Conservation (phyloP, 2,329 filamentous ascomycete species). For the Pseudopithomyces chartarum region DNA sequence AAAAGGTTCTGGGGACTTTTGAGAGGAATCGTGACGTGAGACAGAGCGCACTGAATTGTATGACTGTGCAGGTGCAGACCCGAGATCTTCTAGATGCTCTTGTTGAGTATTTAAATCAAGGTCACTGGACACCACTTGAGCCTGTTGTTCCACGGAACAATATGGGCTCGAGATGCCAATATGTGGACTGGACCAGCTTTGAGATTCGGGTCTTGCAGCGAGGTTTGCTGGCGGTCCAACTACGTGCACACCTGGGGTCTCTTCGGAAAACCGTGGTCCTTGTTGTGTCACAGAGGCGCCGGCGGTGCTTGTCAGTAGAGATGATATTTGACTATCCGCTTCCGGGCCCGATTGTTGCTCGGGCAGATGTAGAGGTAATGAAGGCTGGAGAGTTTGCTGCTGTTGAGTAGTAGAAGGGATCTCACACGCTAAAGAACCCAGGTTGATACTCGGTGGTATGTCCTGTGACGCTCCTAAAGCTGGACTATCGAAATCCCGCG, state of each 20-base stretch:
- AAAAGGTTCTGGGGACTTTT: conserved; percentile 29
- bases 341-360: background rate
- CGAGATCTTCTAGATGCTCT: conserved; percentile 19
- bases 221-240: background rate
- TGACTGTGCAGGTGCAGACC: conserved; percentile 21
- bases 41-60: conserved; percentile 9
- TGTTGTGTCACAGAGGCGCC: background rate
- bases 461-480: background rate
- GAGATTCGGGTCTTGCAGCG: background rate
- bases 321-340: background rate
- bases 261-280: background rate
- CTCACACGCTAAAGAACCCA: background rate
- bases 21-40: conserved; percentile 40
- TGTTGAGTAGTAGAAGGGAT: background rate
- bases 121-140: conserved; percentile 26
- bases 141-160: conserved; percentile 25
- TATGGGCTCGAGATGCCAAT: background rate
- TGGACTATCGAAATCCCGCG: background rate
- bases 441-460: background rate
- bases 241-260: background rate
- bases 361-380: background rate
- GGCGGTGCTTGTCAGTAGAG: background rate
- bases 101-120: conserved; percentile 24
- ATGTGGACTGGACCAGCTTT: background rate
- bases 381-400: background rate